Percentiles rank a stretch among this genome's conserved stretches.
phyloP scores from a whole-genome alignment of 768 basidiomycete species.

The Mrakia frigida region DNA sequence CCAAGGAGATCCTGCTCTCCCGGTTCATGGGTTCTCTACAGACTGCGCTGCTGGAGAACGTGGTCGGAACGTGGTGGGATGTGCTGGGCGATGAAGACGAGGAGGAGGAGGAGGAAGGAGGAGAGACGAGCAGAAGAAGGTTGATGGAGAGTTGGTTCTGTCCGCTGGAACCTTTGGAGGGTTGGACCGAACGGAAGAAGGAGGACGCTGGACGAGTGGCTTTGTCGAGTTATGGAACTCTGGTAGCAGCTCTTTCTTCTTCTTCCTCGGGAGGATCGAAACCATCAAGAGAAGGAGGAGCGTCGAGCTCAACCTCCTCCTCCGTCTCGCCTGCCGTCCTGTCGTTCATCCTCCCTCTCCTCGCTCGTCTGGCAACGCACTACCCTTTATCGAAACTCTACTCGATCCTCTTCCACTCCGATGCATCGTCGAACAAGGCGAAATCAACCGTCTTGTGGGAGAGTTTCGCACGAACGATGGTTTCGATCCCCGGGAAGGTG shows the following conservation, averaged over 20 bases:
- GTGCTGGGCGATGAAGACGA: neutral
- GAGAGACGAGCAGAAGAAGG: no score
- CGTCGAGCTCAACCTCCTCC: neutral
- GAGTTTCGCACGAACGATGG: conserved; percentile 61
- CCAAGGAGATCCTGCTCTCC: conserved; percentile 32
- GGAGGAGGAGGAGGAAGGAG: neutral
- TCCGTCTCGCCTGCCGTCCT: conserved; percentile 15
- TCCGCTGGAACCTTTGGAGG: conserved; percentile 2
- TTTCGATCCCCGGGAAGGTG: conserved; percentile 67
- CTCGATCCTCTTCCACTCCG: conserved; percentile 48
- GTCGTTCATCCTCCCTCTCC: conserved; percentile 51
- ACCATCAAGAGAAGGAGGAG: neutral
- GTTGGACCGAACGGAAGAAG: conserved; percentile 46
- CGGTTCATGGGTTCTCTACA: conserved; percentile 33
- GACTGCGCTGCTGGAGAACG: conserved; percentile 1
- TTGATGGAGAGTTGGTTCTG: conserved; percentile 27
- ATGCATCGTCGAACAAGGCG: neutral
- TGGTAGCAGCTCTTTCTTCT: conserved; percentile 38
- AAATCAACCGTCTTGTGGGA: conserved; percentile 56
- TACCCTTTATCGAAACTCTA: conserved; percentile 70
- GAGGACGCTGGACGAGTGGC: conserved; percentile 47
- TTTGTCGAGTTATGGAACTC: conserved; percentile 56
- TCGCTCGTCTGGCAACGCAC: conserved; percentile 54
- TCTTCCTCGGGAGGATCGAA: neutral
- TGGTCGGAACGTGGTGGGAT: neutral